Conservation (phyloP, 331 rosid genomes). For the Pyracantha coccinea region DNA sequence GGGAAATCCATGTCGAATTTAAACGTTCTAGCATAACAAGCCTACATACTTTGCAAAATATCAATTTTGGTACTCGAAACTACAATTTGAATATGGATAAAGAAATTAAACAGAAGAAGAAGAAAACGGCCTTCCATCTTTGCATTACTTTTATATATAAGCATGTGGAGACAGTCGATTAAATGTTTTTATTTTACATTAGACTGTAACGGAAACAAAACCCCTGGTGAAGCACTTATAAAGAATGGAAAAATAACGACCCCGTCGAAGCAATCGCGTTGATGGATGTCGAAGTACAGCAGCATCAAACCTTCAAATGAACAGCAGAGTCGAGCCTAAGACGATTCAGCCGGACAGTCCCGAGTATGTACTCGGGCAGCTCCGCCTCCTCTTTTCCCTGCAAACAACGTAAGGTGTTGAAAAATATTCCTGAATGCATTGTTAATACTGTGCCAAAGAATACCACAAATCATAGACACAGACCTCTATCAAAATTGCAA, state of each 20-base stretch:
- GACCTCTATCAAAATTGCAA: conserved; percentile 92
- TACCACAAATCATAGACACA: conserved; percentile 11
- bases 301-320: conserved; percentile 41
- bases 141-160: not conserved
- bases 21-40: not conserved
- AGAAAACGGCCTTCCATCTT: not conserved
- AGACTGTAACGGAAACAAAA: not conserved
- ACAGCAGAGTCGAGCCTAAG: conserved; percentile 69
- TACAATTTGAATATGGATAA: not conserved
- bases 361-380: conserved; percentile 91
- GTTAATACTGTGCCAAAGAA: not conserved
- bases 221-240: not conserved
- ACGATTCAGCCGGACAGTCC: conserved; percentile 81
- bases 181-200: not conserved
- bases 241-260: not conserved
- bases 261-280: not conserved
- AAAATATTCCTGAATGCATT: not conserved
- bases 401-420: conserved; percentile 14
- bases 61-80: not conserved
- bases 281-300: not conserved
- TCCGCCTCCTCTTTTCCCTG: conserved; percentile 84
- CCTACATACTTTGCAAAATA: too few species aligned
- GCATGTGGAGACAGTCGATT: not conserved
- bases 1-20: not conserved
- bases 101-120: not conserved